Base-by-base conservation (phyloP, 495 filamentous ascomycete genomes). In the Hapsidospora chrysogenum region DNA sequence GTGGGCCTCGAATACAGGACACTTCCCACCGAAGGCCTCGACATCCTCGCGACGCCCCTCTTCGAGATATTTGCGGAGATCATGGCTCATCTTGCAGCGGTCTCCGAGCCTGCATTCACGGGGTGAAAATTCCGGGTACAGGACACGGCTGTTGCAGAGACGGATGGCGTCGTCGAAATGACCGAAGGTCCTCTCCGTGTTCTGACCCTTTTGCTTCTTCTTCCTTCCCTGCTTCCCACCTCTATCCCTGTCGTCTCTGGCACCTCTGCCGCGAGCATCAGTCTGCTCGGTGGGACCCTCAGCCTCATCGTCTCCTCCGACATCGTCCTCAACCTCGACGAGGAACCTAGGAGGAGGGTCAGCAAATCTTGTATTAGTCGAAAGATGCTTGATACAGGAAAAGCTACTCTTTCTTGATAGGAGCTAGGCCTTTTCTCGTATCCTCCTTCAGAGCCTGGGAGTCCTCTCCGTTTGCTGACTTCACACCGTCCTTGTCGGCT, bases 371-470 rank as follows among this genome's bases (percentile, higher is more conserved):
- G n/a, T n/a, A n/a, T n/a, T n/a, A n/a, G n/a, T n/a, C n/a, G n/a
- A n/a, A n/a, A n/a, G n/a, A 36, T 9, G 51, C 29, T 30, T 13
- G 17, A 17, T 22, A 18, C 11, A 6, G 18, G 17, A 32, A 36
- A n/a, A n/a, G n/a, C n/a, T 56, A 94, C 81, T 95, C 86, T 39
- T 70, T 47, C 53, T 93, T 94, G 47, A 97, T 76, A 1, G 74
- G 70, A 21, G 84, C 84, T 39, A 87, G 65, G 20, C 86, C 87
- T 48, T 71, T 62, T 37, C 42, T n/a, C n/a, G n/a, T n/a, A n/a
- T n/a, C n/a, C n/a, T n/a, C n/a, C n/a, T n/a, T n/a, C n/a, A n/a
- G n/a, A n/a, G n/a, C n/a, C n/a, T n/a, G n/a, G n/a, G n/a, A n/a
- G n/a, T n/a, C n/a, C n/a, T n/a, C 41, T 45, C 25, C 42, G 47